A percentile compares a stretch with the other conserved stretches of the same genome.
These are phyloP conservation scores for Stemphylium vesicarium DNA, from an alignment of 2,329 filamentous ascomycete species.

Conservation along the genomic window DNA sequence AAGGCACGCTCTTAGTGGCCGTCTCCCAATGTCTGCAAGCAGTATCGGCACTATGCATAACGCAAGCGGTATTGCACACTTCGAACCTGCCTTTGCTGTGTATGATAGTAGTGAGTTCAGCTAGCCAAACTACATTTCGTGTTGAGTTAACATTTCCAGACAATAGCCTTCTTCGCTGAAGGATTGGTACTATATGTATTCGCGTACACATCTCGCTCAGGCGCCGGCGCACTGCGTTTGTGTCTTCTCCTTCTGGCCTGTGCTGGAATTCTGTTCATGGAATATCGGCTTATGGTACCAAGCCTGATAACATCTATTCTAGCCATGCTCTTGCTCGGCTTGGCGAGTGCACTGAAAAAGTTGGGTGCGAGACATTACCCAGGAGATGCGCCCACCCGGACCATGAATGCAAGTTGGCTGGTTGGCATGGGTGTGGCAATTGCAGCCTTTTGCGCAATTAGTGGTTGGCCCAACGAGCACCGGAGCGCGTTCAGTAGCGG, in stretches of 20 bases:
- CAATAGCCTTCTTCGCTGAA: slow-evolving; percentile 28
- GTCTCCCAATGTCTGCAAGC: slow-evolving; percentile 19
- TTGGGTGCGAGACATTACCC: slow-evolving; percentile 13
- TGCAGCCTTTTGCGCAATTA: slow-evolving; percentile 9
- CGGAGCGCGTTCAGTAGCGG: slow-evolving; percentile 10
- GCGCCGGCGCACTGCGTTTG: slow-evolving; percentile 20
- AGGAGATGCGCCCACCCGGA: background rate
- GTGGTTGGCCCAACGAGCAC: slow-evolving; percentile 8
- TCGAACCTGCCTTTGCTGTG: slow-evolving; percentile 38
- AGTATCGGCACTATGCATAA: slow-evolving; percentile 28
- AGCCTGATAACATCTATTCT: slow-evolving; percentile 29
- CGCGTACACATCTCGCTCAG: slow-evolving; percentile 9
- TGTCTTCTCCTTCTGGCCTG: slow-evolving; percentile 21
- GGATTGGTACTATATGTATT: slow-evolving; percentile 15
- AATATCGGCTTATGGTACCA: slow-evolving; percentile 36
- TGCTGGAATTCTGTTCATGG: slow-evolving; percentile 28
- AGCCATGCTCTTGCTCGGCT: slow-evolving; percentile 30
- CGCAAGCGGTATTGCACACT: slow-evolving; percentile 41
- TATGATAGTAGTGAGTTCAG: slow-evolving; percentile 40
- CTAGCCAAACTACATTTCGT: background rate
- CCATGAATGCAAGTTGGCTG: background rate
- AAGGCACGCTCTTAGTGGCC: slow-evolving; percentile 6
- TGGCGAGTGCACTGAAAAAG: slow-evolving; percentile 22
- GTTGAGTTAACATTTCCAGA: slow-evolving; percentile 13
- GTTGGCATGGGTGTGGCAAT: slow-evolving; percentile 12